Conservation (phyloP, 805 yeast genomes). For the Candida germanica region DNA sequence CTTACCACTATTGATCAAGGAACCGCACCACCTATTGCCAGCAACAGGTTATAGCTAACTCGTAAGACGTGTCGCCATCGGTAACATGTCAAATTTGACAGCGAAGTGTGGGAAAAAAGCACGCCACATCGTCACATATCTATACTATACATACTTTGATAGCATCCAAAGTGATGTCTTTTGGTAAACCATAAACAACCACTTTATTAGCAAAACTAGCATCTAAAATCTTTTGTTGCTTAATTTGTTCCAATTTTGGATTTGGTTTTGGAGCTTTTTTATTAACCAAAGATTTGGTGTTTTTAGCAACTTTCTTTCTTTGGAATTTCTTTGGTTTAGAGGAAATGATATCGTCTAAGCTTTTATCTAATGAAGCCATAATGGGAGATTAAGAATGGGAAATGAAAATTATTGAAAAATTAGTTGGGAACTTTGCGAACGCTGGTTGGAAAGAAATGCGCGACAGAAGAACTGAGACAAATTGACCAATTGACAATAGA, state of each 20-base stretch:
- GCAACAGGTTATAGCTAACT: too few relatives aligned
- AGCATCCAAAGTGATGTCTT: constrained; percentile 79
- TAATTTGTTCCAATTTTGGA: constrained; percentile 10
- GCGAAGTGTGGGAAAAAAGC: too few relatives aligned
- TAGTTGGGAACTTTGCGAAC: too few relatives aligned
- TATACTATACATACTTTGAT: constrained; percentile 74
- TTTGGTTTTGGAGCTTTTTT: constrained; percentile 20
- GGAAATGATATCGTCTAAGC: constrained; percentile 91
- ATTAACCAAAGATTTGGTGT: constrained; percentile 17
- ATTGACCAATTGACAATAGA: too few relatives aligned
- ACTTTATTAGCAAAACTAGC: constrained; percentile 70
- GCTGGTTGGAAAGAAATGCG: too few relatives aligned
- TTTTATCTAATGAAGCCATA: constrained; percentile 86
- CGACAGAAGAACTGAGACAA: too few relatives aligned
- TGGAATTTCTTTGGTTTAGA: constrained; percentile 25
- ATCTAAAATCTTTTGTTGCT: constrained; percentile 27
- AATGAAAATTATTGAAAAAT: too few relatives aligned
- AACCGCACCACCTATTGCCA: too few relatives aligned
- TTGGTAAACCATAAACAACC: constrained; percentile 81
- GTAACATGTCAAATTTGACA: too few relatives aligned
- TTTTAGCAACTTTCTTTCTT: constrained; percentile 14
- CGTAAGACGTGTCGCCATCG: too few relatives aligned
- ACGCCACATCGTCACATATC: too few relatives aligned
- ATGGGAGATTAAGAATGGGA: constrained; percentile 2
- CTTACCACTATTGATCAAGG: too few relatives aligned